Evolutionary conservation across 202 grass and related monocot genomes (phyloP), one percentile per base, ranked within the genome.

Genomic region (Tripidium arundinaceum): DNA sequence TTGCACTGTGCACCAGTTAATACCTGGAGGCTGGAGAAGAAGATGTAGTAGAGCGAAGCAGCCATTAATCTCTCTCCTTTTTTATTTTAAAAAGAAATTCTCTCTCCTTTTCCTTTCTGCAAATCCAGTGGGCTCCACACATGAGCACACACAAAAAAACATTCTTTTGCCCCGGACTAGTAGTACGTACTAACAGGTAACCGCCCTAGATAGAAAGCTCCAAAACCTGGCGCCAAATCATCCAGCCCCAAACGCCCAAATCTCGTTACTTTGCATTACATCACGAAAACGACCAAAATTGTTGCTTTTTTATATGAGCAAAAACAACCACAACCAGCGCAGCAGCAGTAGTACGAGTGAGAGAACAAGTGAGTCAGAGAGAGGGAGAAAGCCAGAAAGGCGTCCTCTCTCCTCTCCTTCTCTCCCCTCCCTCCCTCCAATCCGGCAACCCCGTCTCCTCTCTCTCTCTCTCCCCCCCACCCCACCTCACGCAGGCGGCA

Each of bases 401-500:
- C n/a, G 11, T 18, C 68, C 47, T 29, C 29, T 60, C 29, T 25
- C 18, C 5, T 18, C 3, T 15, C 37, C 0, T 15, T 62, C 40
- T 8, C 33, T n/a, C 33, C 22, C 39, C 76, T 26, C 47, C 37
- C 31, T 8, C 47, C 18, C 50, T 52, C 52, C 45, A 26, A 29
- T 21, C 50, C 57, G 57, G 11, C 22, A 60, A 12, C 22, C 54
- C 54, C 54, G 8, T 24, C 21, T 13, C 49, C 19, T 22, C 42
- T 70, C 60, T 80, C 24, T 9, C 55, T 31, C 38, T 7, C 68
- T 19, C 63, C 16, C 68, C 14, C 50, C 37, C 47, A n/a, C 18
- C 50, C 58, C 74, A 77, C 72, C 84, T 75, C 76, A n/a, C 69
- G 50, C 77, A 33, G 78, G 78, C 78, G 65, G 26, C 74, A 83